Conservation (phyloP, 1,284 basidiomycete genomes). For the Moniliophthora roreri region DNA sequence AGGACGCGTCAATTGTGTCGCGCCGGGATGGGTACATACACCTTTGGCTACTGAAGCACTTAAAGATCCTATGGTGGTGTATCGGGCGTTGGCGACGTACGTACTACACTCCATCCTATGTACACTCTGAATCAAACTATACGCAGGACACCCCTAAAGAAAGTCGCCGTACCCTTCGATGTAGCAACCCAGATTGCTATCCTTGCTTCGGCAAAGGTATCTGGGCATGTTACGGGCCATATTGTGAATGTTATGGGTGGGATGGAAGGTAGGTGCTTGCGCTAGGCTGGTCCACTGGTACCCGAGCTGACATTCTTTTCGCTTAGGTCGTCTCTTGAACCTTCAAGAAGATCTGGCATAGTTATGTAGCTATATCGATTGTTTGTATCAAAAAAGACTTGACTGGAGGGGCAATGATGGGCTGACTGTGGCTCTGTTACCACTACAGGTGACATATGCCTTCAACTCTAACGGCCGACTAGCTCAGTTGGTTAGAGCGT, state of each 20-base stretch:
- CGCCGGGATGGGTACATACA: conserved; percentile 66
- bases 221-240: conserved; percentile 73
- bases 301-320: no score
- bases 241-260: conserved; percentile 74
- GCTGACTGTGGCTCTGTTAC: no score
- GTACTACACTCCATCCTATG: not conserved
- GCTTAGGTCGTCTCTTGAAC: no score
- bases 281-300: no score
- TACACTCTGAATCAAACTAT: not conserved
- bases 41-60: conserved; percentile 49
- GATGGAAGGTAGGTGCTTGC: conserved; percentile 73
- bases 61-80: conserved; percentile 42
- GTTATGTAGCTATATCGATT: no score
- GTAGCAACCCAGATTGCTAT: conserved; percentile 67
- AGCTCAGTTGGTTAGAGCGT: no score
- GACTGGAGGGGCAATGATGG: no score
- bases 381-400: no score
- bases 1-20: conserved; percentile 71
- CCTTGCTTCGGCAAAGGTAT: conserved; percentile 59
- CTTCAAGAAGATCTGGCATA: no score
- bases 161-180: conserved; percentile 62
- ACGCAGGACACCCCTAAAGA: conserved; percentile 68
- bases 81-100: conserved; percentile 53
- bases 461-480: no score
- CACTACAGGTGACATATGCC: no score